These are phyloP conservation scores for Xylariaceae sp. DNA, from an alignment of 2,329 filamentous ascomycete species.

Conservation along the genomic window DNA sequence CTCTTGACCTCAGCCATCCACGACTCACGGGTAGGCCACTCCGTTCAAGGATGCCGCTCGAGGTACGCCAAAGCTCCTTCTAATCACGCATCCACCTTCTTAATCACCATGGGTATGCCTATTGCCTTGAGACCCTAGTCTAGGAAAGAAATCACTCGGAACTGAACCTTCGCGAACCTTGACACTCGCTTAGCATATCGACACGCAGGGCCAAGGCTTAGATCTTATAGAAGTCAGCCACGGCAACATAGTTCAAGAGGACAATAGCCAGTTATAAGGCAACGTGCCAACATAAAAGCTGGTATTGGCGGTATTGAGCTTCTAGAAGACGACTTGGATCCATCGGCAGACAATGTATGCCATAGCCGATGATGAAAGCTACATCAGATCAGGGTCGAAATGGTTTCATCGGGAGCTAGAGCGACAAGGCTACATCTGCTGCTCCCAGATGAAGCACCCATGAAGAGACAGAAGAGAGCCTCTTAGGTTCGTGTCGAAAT, in stretches of 20 bases:
- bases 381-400: slow-evolving; percentile 57
- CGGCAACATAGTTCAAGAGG: slow-evolving; percentile 65
- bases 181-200: too few relatives aligned
- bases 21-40: slow-evolving; percentile 64
- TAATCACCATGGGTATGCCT: slow-evolving; percentile 67
- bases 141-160: slow-evolving; percentile 65
- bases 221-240: slow-evolving; percentile 70
- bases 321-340: slow-evolving; percentile 65
- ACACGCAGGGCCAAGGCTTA: slow-evolving; percentile 63
- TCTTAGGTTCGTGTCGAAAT: slow-evolving; percentile 48
- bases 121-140: too few relatives aligned
- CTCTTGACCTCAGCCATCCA: background rate
- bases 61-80: too few relatives aligned
- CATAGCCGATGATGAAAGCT: slow-evolving; percentile 61
- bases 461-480: slow-evolving; percentile 53
- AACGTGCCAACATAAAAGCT: slow-evolving; percentile 61
- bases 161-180: slow-evolving; percentile 67
- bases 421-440: slow-evolving; percentile 58
- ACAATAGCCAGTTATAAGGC: slow-evolving; percentile 61
- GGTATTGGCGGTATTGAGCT: slow-evolving; percentile 59
- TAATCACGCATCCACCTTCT: too few relatives aligned
- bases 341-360: slow-evolving; percentile 62
- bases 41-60: slow-evolving; percentile 25
- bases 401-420: slow-evolving; percentile 55
- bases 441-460: slow-evolving; percentile 61